Base-by-base conservation (phyloP, 768 basidiomycete genomes). In the Lactarius hengduanensis region DNA sequence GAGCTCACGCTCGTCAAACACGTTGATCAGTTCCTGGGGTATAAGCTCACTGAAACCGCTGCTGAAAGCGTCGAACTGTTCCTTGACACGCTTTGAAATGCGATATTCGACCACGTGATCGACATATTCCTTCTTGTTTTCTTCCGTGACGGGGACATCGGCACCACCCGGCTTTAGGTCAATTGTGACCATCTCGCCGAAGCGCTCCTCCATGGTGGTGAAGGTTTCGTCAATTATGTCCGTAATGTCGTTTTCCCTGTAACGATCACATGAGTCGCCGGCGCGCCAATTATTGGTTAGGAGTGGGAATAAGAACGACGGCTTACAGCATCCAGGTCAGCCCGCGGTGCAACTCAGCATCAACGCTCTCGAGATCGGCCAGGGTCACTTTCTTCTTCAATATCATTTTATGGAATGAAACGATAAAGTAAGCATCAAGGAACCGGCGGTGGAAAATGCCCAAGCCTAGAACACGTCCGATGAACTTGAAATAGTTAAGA, bases 401-500 rank as follows among this genome's bases (percentile, higher is more conserved):
- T 67, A 98, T 96, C 96, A 98, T 98, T 83, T 98, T 99, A 86
- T 99, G 98, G 84, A 99, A 97, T 73, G 93, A 93, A 76, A 96
- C 95, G 71, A 98, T 98, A 77, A 99, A 99, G 83, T 98, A 98
- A 41, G 96, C 96, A 71, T 99, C 97, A 70, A 99, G 80, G 89
- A 99, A 99, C 11, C 97, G 92, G 62, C 97, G 89, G 76, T 99
- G 97, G 88, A 99, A 99, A 76, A 99, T 98, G 70, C 93, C 96
- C 54, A 98, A 84, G 61, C 96, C 95, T 62, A 98, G 82, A 73
- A 91, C 93, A 41, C 97, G 88, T 10, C 97, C 97, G 70, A 99
- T 98, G 78, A 99, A 98, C 80, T 98, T 98, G 90, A 98, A 98
- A 81, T 98, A 99, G 80, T 98, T 98, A 76, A 99, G 79, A 78